Evolutionary conservation across 2,329 filamentous ascomycete species (phyloP), one percentile per base, ranked within the genome.

Genomic region (Penicillium sp.): DNA sequence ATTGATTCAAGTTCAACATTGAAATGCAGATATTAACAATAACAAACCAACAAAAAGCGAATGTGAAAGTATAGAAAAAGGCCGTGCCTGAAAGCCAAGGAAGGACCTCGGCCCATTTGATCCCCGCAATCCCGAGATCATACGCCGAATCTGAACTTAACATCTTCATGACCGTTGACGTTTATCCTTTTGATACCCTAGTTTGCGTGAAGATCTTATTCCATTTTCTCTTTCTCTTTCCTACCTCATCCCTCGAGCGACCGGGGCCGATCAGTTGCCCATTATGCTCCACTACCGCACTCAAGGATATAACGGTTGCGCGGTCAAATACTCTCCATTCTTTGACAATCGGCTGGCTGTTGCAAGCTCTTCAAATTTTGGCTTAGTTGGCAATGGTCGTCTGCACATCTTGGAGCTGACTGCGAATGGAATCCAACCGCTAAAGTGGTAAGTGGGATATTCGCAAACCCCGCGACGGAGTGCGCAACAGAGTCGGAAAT

Each of bases 261-360:
- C 49, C 59, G 50, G 56, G 31, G 42, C 45, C 35, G 48, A 50
- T 59, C 61, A 43, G 55, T 57, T 58, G 47, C 46, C 60, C 68
- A 79, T 62, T 54, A 97, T 97, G 92, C 88, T 97, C 68, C 92
- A 97, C 78, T 97, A 90, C 79, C 89, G 90, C 63, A 97, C 94
- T 23, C 84, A 91, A 73, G 94, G 94, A 70, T 97, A 86, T 83
- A 96, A 97, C 76, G 93, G 93, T 69, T 97, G 96, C 78, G 91
- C 90, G 67, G 92, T 97, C 77, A 96, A 97, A 78, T 99, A 97
- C 82, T 97, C 93, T 56, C 94, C 94, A 7, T 99, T 97, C 81
- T 96, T 95, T 80, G 94, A 97, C 80, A 94, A 90, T 65, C 88
- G 93, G 62, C 86, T 99, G 63, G 93, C 93, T 57, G 92, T 97